phyloP scores from a whole-genome alignment of 352 stramenopile species.

The Halophytophthora polymorphica region DNA sequence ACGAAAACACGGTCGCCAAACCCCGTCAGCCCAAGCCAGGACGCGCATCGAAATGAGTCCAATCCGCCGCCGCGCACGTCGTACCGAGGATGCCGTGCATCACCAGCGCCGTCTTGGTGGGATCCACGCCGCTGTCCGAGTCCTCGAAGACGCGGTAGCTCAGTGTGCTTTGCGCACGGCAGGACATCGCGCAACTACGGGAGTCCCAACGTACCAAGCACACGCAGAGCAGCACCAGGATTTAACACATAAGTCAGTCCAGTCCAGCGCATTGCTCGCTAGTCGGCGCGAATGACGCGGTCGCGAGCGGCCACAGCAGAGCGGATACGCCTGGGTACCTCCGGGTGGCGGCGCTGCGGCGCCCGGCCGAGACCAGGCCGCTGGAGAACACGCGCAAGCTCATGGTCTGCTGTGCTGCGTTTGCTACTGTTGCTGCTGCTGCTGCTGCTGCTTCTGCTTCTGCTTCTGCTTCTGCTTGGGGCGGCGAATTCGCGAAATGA shows the following conservation, averaged over 20 bases:
- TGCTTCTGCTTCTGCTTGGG: too few relatives aligned
- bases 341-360: conserved; percentile 14
- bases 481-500: conserved; percentile 5
- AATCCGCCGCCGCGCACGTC: not conserved
- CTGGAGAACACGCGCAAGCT: conserved; percentile 12
- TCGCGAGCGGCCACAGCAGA: too few relatives aligned
- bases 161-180: conserved; percentile 46
- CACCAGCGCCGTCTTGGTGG: conserved; percentile 70
- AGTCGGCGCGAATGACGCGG: too few relatives aligned
- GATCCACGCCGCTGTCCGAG: conserved; percentile 18
- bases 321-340: conserved; percentile 10
- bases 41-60: not conserved
- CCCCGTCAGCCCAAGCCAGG: not conserved
- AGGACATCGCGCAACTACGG: conserved; percentile 3
- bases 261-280: too few relatives aligned
- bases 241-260: too few relatives aligned
- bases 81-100: conserved; percentile 83
- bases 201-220: not conserved
- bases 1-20: not conserved
- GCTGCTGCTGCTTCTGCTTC: too few relatives aligned
- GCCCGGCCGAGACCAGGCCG: conserved; percentile 5
- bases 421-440: not conserved
- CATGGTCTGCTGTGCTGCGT: not conserved
- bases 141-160: conserved; percentile 67
- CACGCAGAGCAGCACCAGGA: too few relatives aligned